Conservation (phyloP, 352 stramenopile species). For the Blastocystis sp. region DNA sequence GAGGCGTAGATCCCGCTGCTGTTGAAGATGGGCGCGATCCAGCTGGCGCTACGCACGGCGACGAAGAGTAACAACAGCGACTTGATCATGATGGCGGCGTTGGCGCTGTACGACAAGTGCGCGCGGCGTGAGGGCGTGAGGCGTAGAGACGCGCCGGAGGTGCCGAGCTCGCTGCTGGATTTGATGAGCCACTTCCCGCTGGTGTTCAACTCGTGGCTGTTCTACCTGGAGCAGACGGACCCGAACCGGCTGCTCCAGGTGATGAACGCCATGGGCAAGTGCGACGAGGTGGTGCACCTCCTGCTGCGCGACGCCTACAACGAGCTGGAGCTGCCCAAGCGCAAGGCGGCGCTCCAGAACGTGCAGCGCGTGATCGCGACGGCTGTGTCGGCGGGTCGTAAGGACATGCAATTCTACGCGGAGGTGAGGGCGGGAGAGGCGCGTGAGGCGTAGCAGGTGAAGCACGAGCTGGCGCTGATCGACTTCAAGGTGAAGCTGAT, state of each 20-base stretch:
- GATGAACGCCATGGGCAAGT: neutral
- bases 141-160: neutral
- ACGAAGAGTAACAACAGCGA: constrained; percentile 51
- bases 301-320: constrained; percentile 1
- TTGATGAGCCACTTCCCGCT: constrained; percentile 46
- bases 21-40: constrained; percentile 37
- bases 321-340: constrained; percentile 20
- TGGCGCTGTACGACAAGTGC: constrained; percentile 33
- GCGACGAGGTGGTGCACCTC: constrained; percentile 21
- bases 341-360: constrained; percentile 14
- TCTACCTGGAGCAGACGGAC: neutral
- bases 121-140: neutral
- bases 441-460: neutral
- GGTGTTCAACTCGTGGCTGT: constrained; percentile 54
- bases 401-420: constrained; percentile 42
- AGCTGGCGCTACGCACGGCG: constrained; percentile 43
- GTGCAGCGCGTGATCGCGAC: neutral
- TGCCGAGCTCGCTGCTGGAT: neutral
- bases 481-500: constrained; percentile 61
- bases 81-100: constrained; percentile 33
- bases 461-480: constrained; percentile 46
- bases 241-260: constrained; percentile 15
- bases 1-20: constrained; percentile 19
- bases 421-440: neutral
- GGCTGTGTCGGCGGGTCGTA: constrained; percentile 32